Evolutionary conservation across 495 filamentous ascomycete species (phyloP), one percentile per base, ranked within the genome.

Genomic region (Cetradonia linearis): DNA sequence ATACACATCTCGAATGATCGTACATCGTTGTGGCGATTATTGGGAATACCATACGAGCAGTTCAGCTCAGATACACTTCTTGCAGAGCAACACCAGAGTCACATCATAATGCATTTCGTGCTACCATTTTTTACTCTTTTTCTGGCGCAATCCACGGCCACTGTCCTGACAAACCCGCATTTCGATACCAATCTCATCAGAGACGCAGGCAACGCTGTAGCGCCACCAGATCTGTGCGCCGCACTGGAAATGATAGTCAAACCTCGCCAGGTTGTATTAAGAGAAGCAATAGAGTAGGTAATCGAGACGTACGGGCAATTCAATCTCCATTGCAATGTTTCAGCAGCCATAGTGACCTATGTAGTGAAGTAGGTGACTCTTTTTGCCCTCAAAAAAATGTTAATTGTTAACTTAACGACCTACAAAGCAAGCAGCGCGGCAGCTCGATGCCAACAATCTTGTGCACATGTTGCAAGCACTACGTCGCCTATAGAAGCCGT

Each of bases 81-180:
- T n/a, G n/a, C n/a, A n/a, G n/a, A n/a, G n/a, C n/a, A n/a, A n/a
- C n/a, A n/a, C n/a, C 42, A 34, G 13, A 38, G 5, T 42, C 20
- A 33, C 49, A 27, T 38, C 6, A 44, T 10, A 0, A 60, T 60
- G 37, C 20, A 44, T 16, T 33, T 34, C 16, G n/a, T 27, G 10
- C 37, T 60, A 44, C 58, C 58, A 54, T 31, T 54, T 33, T 37
- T 52, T 0, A 48, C 48, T 46, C 16, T 60, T 2, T 25, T 60
- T 10, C 7, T 54, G 25, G 36, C 40, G 25, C 58, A 42, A 18
- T 54, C 28, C 6, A 14, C 48, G n/a, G 7, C 48, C 16, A 28
- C 31, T 38, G 42, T 36, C 10, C 27, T 53, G 38, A 36, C 48
- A 60, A 25, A 48, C 28, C 58, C 58, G 28, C 13, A 28, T 14